Base-by-base conservation (phyloP, 441 rosid genomes). In the Daphne laureola region DNA sequence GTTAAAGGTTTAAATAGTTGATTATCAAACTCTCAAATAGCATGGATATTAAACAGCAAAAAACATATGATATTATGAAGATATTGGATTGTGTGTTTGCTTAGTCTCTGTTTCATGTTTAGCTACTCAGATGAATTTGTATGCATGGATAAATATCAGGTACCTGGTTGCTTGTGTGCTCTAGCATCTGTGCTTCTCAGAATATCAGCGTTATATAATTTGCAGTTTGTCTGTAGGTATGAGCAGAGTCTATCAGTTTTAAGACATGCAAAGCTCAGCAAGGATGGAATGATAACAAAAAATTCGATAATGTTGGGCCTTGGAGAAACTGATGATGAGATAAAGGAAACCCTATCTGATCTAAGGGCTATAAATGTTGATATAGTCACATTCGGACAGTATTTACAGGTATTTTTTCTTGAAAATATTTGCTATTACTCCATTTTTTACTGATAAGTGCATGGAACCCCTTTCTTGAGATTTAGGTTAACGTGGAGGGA, bases 301-400 rank as follows among this genome's bases (percentile, higher is more conserved):
- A 68, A 97, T 23, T 93, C 99, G 26, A 77, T 93, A 70, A 93
- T 93, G 99, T 73, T 93, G 70, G 99, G 99, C 55, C 95, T 93
- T 13, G 97, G 97, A 66, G 99, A 93, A 78, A 70, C 96, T 51
- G 97, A 90, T 53, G 83, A 80, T 7, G 97, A 87, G 74, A 36
- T 93, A 67, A 87, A 85, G 68, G 80, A 90, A 75, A 68, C 90
- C 13, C 78, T 93, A 86, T 87, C 81, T 65, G 95, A 93, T 75
- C 67, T 93, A 69, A 83, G 97, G 80, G 90, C 96, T 46, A 80
- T 90, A 54, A 81, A 75, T 58, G 95, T 93, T 57, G 96, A 90
- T 66, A 93, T 93, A 69, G 71, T 93, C 68, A 93, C 99, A 54
- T 82, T 87, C 48, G 99, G 99, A 35, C 99, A 93, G 68, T 93